phyloP scores from a whole-genome alignment of 306 rosid genomes.

The Castanea mollissima region DNA sequence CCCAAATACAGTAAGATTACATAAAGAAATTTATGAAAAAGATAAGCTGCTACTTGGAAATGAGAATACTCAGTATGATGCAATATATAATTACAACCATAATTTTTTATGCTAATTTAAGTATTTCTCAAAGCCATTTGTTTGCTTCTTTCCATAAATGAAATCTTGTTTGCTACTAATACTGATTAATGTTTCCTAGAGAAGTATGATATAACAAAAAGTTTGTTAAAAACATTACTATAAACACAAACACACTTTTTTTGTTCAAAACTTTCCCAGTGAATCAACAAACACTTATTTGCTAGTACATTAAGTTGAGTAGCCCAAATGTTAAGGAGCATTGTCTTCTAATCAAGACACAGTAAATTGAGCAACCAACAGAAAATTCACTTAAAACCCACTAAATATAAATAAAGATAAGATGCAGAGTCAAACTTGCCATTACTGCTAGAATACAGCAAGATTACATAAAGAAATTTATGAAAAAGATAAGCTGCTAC shows the following conservation, averaged over 20 bases:
- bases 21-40: background rate
- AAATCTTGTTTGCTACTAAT: background rate
- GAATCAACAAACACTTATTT: no score
- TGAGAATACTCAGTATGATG: no score
- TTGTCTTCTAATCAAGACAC: background rate
- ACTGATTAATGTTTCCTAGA: background rate
- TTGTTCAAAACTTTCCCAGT: no score
- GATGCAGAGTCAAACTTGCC: background rate
- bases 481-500: no score
- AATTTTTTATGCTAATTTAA: background rate
- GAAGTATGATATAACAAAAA: background rate
- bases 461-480: background rate
- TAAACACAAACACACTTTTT: background rate
- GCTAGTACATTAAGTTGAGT: background rate
- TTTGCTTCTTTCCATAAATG: background rate
- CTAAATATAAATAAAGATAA: background rate
- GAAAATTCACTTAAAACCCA: background rate
- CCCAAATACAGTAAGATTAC: background rate
- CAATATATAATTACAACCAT: no score
- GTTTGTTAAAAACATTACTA: background rate
- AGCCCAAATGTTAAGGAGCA: slow-evolving; percentile 8
- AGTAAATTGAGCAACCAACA: background rate
- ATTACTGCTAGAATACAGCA: background rate
- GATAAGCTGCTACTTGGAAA: background rate
- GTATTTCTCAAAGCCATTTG: background rate